Evolutionary conservation across 257 asterid species (phyloP).

Genomic region (Rhazya stricta): DNA sequence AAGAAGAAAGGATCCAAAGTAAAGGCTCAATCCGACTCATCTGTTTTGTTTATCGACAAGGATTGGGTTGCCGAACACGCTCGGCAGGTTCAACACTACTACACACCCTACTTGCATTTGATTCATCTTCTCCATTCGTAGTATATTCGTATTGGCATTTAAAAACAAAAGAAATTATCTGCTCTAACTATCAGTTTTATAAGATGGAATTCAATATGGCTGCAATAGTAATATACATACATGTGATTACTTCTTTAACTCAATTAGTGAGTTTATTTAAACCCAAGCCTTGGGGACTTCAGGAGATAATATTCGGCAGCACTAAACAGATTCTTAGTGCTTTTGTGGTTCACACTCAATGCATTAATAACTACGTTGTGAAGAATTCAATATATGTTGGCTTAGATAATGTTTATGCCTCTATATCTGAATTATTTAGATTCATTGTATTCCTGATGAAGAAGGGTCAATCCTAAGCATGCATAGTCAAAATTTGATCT

Average conservation of each 20-base stretch:
- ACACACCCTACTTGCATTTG: background rate
- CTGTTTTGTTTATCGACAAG: conserved; percentile 58
- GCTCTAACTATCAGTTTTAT: background rate
- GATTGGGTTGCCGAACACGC: conserved; percentile 97
- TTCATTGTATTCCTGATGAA: background rate
- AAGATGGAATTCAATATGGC: background rate
- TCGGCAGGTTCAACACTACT: conserved; percentile 61
- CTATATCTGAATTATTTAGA: background rate
- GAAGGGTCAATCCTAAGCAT: background rate
- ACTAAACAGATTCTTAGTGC: background rate
- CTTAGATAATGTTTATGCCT: background rate
- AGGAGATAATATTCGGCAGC: background rate
- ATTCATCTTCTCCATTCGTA: background rate
- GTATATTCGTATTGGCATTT: background rate
- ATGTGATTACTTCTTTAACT: background rate
- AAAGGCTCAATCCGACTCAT: conserved; percentile 55
- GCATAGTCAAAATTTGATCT: background rate
- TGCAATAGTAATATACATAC: background rate
- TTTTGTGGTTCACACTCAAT: background rate
- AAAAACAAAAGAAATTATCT: too few relatives aligned
- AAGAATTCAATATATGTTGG: background rate
- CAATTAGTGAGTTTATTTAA: background rate
- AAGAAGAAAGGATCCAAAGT: conserved; percentile 58
- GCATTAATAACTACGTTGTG: background rate
- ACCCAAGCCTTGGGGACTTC: too few relatives aligned